Base-by-base conservation (phyloP, 1,284 basidiomycete genomes). In the Austroboletus novae-zelandiae region DNA sequence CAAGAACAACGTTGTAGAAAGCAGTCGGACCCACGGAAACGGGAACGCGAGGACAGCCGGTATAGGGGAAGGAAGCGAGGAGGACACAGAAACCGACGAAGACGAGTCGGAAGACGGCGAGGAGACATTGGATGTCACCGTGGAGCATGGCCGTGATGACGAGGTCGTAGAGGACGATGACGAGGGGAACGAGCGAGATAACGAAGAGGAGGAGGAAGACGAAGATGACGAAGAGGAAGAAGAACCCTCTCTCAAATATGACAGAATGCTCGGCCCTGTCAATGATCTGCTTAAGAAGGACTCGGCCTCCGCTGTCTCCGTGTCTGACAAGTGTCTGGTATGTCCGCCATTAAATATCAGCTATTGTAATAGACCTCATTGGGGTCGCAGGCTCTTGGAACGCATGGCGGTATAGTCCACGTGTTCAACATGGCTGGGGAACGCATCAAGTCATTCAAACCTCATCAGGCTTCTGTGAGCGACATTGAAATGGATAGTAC, bases 201-300 rank as follows among this genome's bases (percentile, higher is more conserved):
- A 60, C 0, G 73, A 71, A 0, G 72, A 72, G 0, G 74, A 72
- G 0, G 77, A 71, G 0, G 78, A 75, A 0, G 79, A 78, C 0
- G 79, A 78, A 0, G 80, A 78, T 0, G 80, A 83, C 0, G 78
- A 84, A 0, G 88, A 86, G 0, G 87, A 89, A 15, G 86, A 88
- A n/a, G 90, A 92, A 62, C 89, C 88, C 4, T 81, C 90, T 0
- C 79, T 98, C 62, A 98, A 98, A 67, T 98, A 98, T 66, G 85
- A 89, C 57, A 79, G 89, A 41, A 78, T 98, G 47, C 80, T 81
- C 40, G 91, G 91, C 6, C 74, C 82, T 3, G 75, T 90, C 37
- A 80, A 82, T 3, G 89, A 93, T 59, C 72, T 98, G n/a, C 78
- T 98, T 44, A 84, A 83, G 70, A 93, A 89, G 65, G 95, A 98